Evolutionary conservation across 2,329 filamentous ascomycete genomes (phyloP).

Genomic region (Scorias spongiosa): DNA sequence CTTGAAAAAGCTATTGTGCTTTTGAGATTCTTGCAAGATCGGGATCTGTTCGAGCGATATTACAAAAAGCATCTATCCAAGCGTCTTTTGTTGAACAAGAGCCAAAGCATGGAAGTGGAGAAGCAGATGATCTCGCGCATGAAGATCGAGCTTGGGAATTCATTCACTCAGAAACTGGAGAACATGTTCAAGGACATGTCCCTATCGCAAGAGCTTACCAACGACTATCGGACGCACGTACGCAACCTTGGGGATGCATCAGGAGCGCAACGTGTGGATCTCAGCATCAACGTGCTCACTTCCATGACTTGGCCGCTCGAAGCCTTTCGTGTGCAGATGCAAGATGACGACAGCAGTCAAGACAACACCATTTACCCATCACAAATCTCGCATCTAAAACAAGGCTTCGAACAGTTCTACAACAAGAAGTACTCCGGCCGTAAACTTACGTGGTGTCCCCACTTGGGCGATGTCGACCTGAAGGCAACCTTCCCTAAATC

Average conservation of each 20-base stretch:
- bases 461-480: conserved; percentile 73
- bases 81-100: conserved; percentile 74
- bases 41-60: conserved; percentile 90
- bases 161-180: conserved; percentile 85
- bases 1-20: conserved; percentile 82
- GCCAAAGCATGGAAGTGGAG: conserved; percentile 80
- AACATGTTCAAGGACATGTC: conserved; percentile 97
- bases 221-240: conserved; percentile 59
- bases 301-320: conserved; percentile 93
- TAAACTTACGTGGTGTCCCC: conserved; percentile 67
- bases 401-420: conserved; percentile 82
- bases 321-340: conserved; percentile 50
- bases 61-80: conserved; percentile 95
- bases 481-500: conserved; percentile 62
- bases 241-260: conserved; percentile 37
- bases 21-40: conserved; percentile 76
- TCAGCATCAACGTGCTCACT: conserved; percentile 73
- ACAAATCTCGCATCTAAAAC: conserved; percentile 58
- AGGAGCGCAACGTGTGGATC: conserved; percentile 53
- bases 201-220: conserved; percentile 67
- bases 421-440: conserved; percentile 74
- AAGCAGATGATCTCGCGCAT: conserved; percentile 92
- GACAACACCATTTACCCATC: conserved; percentile 54
- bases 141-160: conserved; percentile 91
- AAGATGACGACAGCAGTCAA: conserved; percentile 20